A percentile compares a stretch with the other conserved stretches of the same genome.
phyloP scores from a whole-genome alignment of 768 basidiomycete species.

The Flagelloscypha sp. region DNA sequence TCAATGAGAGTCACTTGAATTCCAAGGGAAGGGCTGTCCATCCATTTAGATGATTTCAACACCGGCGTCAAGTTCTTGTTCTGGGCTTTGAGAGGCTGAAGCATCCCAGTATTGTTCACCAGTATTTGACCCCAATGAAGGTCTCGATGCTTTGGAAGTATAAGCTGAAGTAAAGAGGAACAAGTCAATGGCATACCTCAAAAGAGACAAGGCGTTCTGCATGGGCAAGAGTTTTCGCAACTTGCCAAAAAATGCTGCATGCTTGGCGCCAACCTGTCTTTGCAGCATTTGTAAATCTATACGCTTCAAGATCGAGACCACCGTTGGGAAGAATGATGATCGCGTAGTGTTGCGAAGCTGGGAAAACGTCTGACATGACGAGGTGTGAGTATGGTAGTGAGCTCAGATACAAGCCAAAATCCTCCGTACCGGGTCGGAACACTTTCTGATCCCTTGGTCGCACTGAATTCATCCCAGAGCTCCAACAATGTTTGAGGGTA shows the following conservation, averaged over 20 bases:
- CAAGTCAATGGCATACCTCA: conserved; percentile 53
- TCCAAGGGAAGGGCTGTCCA: conserved; percentile 64
- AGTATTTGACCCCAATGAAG: conserved; percentile 98
- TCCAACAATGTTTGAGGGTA: conserved; percentile 76
- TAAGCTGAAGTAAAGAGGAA: not conserved
- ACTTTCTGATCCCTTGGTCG: conserved; percentile 71
- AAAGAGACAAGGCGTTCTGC: conserved; percentile 80
- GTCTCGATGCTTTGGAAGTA: conserved; percentile 75
- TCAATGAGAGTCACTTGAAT: conserved; percentile 86
- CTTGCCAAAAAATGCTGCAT: conserved; percentile 86
- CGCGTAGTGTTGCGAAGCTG: conserved; percentile 72
- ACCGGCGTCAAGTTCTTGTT: conserved; percentile 25
- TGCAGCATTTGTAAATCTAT: conserved; percentile 48
- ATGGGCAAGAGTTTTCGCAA: conserved; percentile 62
- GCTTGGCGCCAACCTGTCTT: conserved; percentile 81
- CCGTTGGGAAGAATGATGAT: conserved; percentile 88
- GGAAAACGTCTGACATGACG: conserved; percentile 73
- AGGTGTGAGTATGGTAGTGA: conserved; percentile 3
- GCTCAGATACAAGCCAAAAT: conserved; percentile 1
- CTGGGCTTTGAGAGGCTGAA: conserved; percentile 24
- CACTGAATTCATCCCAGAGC: conserved; percentile 82
- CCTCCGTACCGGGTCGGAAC: conserved; percentile 74
- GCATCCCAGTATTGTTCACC: conserved; percentile 45
- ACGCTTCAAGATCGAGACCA: conserved; percentile 85
- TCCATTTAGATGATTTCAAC: conserved; percentile 20